Conservation (phyloP, 169 alveolate species). For the Eimeria tenella region DNA sequence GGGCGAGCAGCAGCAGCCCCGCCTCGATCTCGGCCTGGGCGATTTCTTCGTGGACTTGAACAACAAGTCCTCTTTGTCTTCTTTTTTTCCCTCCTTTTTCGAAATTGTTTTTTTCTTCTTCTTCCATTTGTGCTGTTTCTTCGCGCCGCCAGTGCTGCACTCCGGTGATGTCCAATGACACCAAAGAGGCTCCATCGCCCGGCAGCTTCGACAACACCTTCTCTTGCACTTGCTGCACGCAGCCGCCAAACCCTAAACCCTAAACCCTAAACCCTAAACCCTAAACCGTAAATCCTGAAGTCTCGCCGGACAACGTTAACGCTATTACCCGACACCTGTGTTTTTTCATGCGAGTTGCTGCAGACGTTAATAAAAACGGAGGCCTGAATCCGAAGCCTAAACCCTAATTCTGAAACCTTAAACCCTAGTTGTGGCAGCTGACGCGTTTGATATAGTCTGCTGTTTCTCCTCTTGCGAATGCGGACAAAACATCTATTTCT, state of each 20-base stretch:
- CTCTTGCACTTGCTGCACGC: slow-evolving; percentile 31
- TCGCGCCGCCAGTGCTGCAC: slow-evolving; percentile 23
- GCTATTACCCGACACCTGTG: no score
- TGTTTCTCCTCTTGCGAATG: slow-evolving; percentile 19
- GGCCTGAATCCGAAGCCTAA: not conserved
- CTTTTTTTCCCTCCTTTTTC: not conserved
- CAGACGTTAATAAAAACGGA: not conserved
- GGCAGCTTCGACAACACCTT: not conserved
- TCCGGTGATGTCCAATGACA: slow-evolving; percentile 23
- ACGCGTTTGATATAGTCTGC: not conserved
- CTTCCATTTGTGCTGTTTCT: not conserved
- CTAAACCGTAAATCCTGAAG: not conserved
- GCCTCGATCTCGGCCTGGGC: slow-evolving; percentile 42
- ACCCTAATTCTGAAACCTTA: slow-evolving; percentile 11
- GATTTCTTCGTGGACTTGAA: not conserved
- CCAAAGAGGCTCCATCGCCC: not conserved
- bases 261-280: slow-evolving; percentile 17
- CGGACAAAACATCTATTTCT: not conserved
- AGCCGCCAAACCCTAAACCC: slow-evolving; percentile 11
- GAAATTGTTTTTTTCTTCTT: not conserved
- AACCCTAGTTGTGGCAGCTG: not conserved
- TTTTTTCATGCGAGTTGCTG: not conserved
- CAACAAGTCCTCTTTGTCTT: not conserved
- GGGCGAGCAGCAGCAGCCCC: slow-evolving; percentile 1
- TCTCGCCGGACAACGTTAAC: not conserved